A percentile compares a stretch with the other conserved stretches of the same genome.
Evolutionary conservation across 106 monocot species (phyloP).

Genomic region (Dioscorea dumetorum): DNA sequence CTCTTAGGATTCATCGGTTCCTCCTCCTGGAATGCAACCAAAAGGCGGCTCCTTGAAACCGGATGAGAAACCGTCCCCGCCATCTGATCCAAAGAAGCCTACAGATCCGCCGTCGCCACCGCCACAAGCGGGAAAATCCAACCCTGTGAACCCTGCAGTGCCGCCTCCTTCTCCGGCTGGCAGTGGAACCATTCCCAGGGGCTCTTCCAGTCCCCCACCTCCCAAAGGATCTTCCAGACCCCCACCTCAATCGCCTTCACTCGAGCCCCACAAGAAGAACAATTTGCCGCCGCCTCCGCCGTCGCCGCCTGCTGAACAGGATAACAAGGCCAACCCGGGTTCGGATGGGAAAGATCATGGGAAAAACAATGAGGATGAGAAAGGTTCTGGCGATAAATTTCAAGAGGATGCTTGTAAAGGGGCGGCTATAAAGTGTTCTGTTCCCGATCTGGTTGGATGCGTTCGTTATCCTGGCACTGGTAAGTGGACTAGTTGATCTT

Average conservation of each 20-base stretch:
- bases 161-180: too few relatives aligned
- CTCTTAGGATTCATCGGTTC: neutral
- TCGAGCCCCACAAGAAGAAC: too few relatives aligned
- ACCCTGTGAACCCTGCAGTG: too few relatives aligned
- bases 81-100: neutral
- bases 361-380: neutral
- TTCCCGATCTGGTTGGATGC: conserved; percentile 26
- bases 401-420: conserved; percentile 16
- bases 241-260: too few relatives aligned
- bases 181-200: too few relatives aligned
- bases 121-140: too few relatives aligned
- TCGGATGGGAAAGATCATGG: conserved; percentile 1
- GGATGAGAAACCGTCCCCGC: neutral
- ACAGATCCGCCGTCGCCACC: too few relatives aligned
- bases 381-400: neutral
- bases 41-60: neutral
- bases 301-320: neutral
- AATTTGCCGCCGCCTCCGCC: too few relatives aligned
- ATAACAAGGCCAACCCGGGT: neutral
- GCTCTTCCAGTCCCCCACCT: too few relatives aligned
- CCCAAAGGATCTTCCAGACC: too few relatives aligned
- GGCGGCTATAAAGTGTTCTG: conserved; percentile 6
- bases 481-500: conserved; percentile 1
- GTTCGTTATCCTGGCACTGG: conserved; percentile 26
- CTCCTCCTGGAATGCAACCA: neutral